Evolutionary conservation across 2,329 filamentous ascomycete genomes (phyloP).

Genomic region (Botrytis galanthina): DNA sequence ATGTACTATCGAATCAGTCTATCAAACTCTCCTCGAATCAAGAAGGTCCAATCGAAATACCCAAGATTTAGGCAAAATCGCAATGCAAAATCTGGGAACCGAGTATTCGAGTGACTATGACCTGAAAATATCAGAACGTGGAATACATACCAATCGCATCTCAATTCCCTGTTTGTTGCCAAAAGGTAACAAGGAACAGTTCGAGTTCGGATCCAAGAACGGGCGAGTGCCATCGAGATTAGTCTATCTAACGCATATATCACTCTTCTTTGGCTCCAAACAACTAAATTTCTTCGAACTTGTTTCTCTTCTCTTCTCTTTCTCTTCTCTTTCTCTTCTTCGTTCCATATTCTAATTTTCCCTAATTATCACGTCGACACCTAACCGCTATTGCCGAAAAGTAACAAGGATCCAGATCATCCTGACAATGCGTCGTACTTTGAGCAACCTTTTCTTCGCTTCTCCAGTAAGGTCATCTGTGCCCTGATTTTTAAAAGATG

Average conservation of each 20-base stretch:
- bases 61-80: background rate
- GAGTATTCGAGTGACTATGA: background rate
- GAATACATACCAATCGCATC: background rate
- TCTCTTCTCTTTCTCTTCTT: background rate
- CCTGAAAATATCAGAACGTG: background rate
- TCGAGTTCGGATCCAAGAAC: background rate
- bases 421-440: background rate
- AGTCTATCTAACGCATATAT: background rate
- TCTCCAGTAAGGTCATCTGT: background rate
- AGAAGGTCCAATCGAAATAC: background rate
- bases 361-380: background rate
- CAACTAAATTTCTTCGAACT: background rate
- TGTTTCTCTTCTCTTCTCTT: background rate
- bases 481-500: background rate
- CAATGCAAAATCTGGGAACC: background rate
- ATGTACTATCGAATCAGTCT: background rate
- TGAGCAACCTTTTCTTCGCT: background rate
- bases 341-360: background rate
- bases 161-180: background rate
- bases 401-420: background rate
- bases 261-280: background rate
- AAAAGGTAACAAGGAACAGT: background rate
- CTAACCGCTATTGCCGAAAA: background rate
- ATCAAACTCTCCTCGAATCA: background rate
- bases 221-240: background rate